These are phyloP conservation scores for Hygrocybe coccinea DNA, from an alignment of 768 basidiomycete species.

Conservation along the genomic window DNA sequence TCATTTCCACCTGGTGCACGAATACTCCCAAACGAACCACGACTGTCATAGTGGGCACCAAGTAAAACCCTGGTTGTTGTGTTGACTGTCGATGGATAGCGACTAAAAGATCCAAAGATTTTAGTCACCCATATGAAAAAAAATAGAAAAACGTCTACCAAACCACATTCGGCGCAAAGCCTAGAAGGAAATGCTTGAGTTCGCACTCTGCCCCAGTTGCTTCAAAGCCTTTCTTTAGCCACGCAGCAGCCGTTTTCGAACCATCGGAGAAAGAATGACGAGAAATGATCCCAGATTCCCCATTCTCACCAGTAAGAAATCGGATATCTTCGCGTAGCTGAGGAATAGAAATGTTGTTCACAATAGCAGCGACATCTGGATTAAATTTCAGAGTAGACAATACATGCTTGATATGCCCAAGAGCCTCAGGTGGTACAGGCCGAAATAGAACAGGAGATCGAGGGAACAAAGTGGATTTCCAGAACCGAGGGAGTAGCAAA, in stretches of 20 bases:
- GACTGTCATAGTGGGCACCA: conserved; percentile 86
- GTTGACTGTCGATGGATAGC: conserved; percentile 50
- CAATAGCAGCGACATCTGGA: conserved; percentile 60
- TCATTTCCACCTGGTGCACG: conserved; percentile 57
- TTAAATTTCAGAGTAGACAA: conserved; percentile 61
- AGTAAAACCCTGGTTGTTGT: conserved; percentile 66
- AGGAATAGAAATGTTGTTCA: conserved; percentile 61
- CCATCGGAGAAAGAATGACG: conserved; percentile 80
- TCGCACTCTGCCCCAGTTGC: conserved; percentile 69
- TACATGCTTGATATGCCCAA: conserved; percentile 52
- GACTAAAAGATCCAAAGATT: conserved; percentile 33
- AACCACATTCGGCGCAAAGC: conserved; percentile 84
- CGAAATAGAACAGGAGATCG: conserved; percentile 41
- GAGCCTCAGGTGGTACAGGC: conserved; percentile 53
- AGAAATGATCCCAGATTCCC: conserved; percentile 62
- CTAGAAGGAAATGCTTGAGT: conserved; percentile 57
- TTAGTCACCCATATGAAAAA: background rate
- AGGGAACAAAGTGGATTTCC: conserved; percentile 66
- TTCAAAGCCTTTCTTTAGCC: conserved; percentile 74
- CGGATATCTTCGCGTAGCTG: conserved; percentile 68
- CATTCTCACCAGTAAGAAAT: conserved; percentile 82
- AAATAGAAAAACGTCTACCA: conserved; percentile 46
- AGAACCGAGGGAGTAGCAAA: conserved; percentile 62
- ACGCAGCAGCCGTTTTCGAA: conserved; percentile 58
- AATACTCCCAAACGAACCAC: conserved; percentile 78